Percentiles rank a stretch among this genome's conserved stretches.
Conservation (phyloP, 148 eudicot genomes). For the Rhododendron henanense region DNA sequence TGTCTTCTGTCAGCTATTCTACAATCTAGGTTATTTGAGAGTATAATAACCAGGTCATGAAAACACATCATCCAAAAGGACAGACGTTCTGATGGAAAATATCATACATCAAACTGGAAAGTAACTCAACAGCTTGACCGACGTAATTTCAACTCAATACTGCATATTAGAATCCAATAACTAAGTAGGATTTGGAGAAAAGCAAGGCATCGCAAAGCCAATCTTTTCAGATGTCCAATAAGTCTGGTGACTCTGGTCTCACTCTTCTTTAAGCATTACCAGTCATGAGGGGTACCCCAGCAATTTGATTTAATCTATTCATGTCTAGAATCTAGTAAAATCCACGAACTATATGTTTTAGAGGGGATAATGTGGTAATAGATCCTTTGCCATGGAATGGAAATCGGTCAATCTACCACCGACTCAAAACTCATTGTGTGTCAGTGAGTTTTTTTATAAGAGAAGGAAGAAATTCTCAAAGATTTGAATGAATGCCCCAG, state of each 20-base stretch:
- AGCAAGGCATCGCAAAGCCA: background rate
- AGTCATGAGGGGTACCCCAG: background rate
- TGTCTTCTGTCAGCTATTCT: slow-evolving; percentile 9
- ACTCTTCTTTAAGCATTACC: slow-evolving; percentile 1
- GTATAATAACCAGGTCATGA: background rate
- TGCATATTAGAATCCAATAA: background rate
- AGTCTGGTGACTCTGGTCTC: background rate
- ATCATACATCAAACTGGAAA: background rate
- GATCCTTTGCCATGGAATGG: background rate
- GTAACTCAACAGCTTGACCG: background rate
- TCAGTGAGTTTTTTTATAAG: background rate
- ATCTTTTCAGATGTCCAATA: background rate
- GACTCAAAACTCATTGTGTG: background rate
- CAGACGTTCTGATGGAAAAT: background rate
- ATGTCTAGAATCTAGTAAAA: background rate
- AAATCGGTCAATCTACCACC: background rate
- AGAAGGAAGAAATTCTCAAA: background rate
- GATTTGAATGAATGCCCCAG: background rate
- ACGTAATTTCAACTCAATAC: background rate
- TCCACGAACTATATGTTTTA: background rate
- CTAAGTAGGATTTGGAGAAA: background rate
- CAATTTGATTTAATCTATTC: background rate
- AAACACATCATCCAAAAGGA: background rate
- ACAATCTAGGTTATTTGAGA: background rate
- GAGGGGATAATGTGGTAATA: background rate